Conservation (phyloP, 176 grass and related monocot species). For the Ananas comosus region DNA sequence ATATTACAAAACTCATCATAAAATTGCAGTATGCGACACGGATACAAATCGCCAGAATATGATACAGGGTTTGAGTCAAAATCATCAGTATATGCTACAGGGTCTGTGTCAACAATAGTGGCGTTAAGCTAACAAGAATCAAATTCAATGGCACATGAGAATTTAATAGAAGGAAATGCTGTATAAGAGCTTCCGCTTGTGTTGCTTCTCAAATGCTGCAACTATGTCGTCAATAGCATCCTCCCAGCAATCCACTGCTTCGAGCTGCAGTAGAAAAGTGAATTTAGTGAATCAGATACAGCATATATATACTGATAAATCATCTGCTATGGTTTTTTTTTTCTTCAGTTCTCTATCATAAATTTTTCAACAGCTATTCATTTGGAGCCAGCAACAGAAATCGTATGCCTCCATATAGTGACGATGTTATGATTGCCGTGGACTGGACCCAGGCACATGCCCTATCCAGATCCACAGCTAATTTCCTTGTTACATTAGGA, state of each 20-base stretch:
- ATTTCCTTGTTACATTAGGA: too few species aligned
- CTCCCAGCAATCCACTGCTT: constrained; percentile 41
- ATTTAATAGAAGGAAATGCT: constrained; percentile 40
- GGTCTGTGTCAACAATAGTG: too few species aligned
- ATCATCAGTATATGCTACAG: too few species aligned
- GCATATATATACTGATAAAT: background rate
- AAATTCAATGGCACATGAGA: background rate
- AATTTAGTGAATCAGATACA: background rate
- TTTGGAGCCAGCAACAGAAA: too few species aligned
- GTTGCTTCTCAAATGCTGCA: constrained; percentile 36
- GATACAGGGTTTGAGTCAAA: too few species aligned
- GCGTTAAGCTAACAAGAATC: too few species aligned
- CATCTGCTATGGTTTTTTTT: background rate
- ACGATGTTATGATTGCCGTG: too few species aligned
- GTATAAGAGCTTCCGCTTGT: constrained; percentile 40
- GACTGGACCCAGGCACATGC: too few species aligned
- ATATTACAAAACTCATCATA: background rate
- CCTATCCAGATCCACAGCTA: background rate
- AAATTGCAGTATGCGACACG: background rate
- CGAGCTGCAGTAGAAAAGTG: constrained; percentile 21
- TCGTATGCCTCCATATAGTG: too few species aligned
- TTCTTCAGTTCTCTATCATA: background rate
- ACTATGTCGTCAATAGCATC: constrained; percentile 40
- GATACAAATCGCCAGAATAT: too few species aligned
- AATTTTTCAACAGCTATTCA: too few species aligned